Conservation (phyloP, 1,284 basidiomycete species). For the Calocybe gambosa region DNA sequence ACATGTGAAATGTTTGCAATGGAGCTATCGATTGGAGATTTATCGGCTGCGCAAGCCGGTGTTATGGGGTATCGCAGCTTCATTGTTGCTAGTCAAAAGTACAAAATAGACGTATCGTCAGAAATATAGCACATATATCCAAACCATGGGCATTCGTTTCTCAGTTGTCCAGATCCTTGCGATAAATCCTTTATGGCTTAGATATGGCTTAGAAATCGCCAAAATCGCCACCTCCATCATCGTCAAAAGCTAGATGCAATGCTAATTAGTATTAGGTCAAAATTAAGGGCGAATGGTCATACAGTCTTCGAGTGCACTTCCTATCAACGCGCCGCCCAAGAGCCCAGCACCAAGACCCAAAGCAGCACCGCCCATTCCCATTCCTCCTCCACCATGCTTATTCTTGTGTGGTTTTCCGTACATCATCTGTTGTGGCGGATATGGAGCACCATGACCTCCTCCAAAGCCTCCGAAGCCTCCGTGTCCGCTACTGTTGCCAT, state of each 20-base stretch:
- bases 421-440: background rate
- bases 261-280: background rate
- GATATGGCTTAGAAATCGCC: conserved; percentile 7
- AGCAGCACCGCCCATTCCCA: background rate
- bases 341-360: conserved; percentile 15
- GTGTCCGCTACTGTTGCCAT: background rate
- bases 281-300: background rate
- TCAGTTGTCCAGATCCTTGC: no score
- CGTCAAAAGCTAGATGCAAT: background rate
- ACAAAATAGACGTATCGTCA: no score
- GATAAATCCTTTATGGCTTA: no score
- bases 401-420: background rate
- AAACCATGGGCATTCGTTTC: no score
- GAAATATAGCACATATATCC: no score
- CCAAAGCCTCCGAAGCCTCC: background rate
- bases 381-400: background rate
- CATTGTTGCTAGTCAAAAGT: no score
- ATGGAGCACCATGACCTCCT: background rate
- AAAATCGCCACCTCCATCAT: background rate
- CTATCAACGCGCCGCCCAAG: conserved; percentile 10
- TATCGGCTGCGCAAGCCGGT: no score
- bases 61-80: no score
- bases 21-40: no score
- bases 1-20: no score
- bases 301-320: conserved; percentile 1